Base-by-base conservation (phyloP, 2,329 filamentous ascomycete genomes). In the Coniochaeta hoffmannii region DNA sequence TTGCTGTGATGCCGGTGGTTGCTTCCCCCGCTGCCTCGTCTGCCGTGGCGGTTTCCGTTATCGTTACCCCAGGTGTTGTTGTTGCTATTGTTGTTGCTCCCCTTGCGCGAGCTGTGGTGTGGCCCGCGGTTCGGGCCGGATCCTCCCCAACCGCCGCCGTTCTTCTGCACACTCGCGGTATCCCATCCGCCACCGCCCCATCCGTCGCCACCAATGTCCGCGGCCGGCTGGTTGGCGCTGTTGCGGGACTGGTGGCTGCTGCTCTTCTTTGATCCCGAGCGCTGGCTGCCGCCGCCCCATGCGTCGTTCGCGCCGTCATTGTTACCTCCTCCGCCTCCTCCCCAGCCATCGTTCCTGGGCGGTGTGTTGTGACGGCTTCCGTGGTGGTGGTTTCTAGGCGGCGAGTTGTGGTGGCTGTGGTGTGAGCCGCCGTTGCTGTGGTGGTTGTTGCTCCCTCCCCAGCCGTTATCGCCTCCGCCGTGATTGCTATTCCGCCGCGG, bases 341-440 rank as follows among this genome's bases (percentile, higher is more conserved):
- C 15, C 31, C 36, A 32, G 44, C 17, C 38, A 31, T 32, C 41
- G 34, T 60, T 58, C 36, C 55, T 56, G 22, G 14, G 36, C 6
- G 17, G 22, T 15, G 50, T 54, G 30, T 58, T 57, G 52, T 54
- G 56, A 8, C 50, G 53, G 49, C 50, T 15, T n/a, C 36, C 31
- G 31, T 56, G 26, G 30, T 53, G 36, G 30, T 56, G 50, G 50
- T 53, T n/a, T n/a, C n/a, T n/a, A n/a, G n/a, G n/a, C n/a, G n/a
- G n/a, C n/a, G n/a, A n/a, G 31, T 56, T n/a, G 30, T 53, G 36
- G 30, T 56, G 50, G 50, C 50, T 50, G 30, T 57, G 56, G 53
- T 46, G 50, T 24, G 50, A 41, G 31, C 31, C 36, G 12, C 28
- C 34, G 28, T 57, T n/a, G n/a, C n/a, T n/a, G n/a, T n/a, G n/a